Conservation (phyloP, 306 rosid species). For the Parietaria judaica region DNA sequence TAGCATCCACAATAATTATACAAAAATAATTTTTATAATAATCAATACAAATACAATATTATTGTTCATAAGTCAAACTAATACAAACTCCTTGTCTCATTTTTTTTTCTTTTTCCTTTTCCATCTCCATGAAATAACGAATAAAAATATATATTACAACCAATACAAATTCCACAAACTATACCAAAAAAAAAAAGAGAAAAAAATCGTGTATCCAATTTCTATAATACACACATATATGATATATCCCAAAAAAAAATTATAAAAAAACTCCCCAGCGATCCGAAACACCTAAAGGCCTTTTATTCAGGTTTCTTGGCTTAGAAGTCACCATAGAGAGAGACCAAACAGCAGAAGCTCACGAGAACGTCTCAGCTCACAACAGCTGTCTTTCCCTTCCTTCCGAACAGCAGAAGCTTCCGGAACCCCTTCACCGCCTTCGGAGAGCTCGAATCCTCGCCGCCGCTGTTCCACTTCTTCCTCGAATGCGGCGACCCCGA, state of each 20-base stretch:
- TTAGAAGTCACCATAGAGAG: conserved; percentile 14
- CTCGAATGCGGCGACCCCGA: conserved; percentile 49
- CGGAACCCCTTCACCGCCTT: conserved; percentile 76
- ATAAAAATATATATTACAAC: conserved; percentile 9
- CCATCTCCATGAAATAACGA: background rate
- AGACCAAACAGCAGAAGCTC: conserved; percentile 15
- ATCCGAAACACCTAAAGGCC: background rate
- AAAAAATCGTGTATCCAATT: conserved; percentile 16
- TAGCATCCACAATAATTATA: too few relatives aligned
- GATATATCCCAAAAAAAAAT: conserved; percentile 28
- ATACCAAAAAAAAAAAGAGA: conserved; percentile 11
- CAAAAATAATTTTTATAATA: too few relatives aligned
- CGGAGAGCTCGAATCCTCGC: conserved; percentile 53
- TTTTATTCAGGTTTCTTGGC: too few relatives aligned
- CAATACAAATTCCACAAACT: conserved; percentile 10
- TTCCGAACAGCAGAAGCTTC: conserved; percentile 88
- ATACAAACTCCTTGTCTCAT: background rate
- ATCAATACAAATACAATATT: background rate
- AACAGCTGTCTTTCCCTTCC: conserved; percentile 42
- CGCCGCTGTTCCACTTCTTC: conserved; percentile 88
- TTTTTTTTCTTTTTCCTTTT: background rate
- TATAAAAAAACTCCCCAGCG: conserved; percentile 32
- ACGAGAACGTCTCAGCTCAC: conserved; percentile 24
- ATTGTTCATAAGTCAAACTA: background rate
- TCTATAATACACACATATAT: conserved; percentile 5